Conservation (phyloP, 345 rosid genomes). For the Murraya koenigii region DNA sequence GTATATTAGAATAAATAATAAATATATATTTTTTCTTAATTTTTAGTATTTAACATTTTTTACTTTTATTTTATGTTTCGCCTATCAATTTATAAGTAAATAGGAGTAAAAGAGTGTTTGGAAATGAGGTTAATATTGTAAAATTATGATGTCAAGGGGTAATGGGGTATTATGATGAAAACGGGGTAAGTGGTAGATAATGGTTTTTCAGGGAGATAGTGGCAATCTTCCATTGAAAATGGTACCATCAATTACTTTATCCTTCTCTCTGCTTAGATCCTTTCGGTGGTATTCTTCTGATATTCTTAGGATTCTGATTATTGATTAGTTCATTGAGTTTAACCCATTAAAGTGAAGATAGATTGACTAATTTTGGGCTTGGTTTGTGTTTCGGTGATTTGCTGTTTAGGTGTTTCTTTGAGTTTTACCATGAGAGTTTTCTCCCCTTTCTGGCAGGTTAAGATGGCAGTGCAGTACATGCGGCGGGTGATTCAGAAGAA, state of each 20-base stretch:
- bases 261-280: background rate
- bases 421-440: constrained; percentile 12
- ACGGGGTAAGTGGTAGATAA: no score
- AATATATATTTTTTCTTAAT: no score
- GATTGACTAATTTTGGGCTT: background rate
- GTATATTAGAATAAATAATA: no score
- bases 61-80: no score
- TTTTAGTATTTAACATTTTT: no score
- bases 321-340: background rate
- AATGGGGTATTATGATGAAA: no score
- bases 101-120: no score
- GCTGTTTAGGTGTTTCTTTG: background rate
- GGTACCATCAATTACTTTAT: background rate
- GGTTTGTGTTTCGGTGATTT: background rate
- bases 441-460: constrained; percentile 51
- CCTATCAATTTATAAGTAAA: no score
- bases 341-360: background rate
- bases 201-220: no score
- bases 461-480: constrained; percentile 96
- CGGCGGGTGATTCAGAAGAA: constrained; percentile 77
- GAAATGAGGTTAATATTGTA: no score
- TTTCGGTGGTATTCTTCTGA: background rate
- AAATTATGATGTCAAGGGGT: no score
- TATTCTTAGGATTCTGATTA: background rate
- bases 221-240: background rate